Base-by-base conservation (phyloP, 805 yeast species). In the Schizosaccharomyces osmophilus region DNA sequence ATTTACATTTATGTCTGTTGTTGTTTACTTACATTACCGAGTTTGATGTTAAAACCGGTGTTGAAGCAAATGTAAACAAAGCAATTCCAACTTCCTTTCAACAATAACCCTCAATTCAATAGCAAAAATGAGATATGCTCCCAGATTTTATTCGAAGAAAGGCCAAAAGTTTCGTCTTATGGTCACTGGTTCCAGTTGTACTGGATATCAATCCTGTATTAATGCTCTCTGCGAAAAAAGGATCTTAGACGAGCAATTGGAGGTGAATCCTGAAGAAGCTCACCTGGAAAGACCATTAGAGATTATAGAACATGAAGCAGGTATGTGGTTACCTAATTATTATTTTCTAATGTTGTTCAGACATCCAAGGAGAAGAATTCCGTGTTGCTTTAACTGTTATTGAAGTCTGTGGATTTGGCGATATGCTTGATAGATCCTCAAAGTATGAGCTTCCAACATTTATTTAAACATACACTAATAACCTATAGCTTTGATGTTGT, bases 321-420 rank as follows among this genome's bases (percentile, higher is more conserved):
- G 67, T 65, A 60, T 5, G 62, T 48, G 48, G 22, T 6, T 26
- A 5, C 9, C 11, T 2, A 48, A 9, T n/a, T 1, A 5, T 17
- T 9, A 3, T 19, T 9, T 24, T 1, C 57, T 24, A 22, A 51
- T 17, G 11, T 5, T 51, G 15, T 32, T 78, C 78, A 63, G 78
- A 81, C 62, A 70, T 82, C 42, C 79, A 82, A 55, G 80, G 77
- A 29, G 41, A 57, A 79, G 79, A 58, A 77, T 71, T 79, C 1
- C 74, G 78, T 2, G 74, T 81, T 55, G 68, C 74, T 48, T 73
- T 86, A 65, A 80, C 80, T 64, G 74, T 84, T 59, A 78, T 84
- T 59, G 83, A 83, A 67, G 78, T 90, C 4, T 85, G 87, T 24
- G 93, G 90, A 0, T 81, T 84, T 67, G 93, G 90, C 55, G 89